These are phyloP conservation scores for Earliella scabrosa DNA, from an alignment of 1,284 basidiomycete genomes.

Conservation along the genomic window DNA sequence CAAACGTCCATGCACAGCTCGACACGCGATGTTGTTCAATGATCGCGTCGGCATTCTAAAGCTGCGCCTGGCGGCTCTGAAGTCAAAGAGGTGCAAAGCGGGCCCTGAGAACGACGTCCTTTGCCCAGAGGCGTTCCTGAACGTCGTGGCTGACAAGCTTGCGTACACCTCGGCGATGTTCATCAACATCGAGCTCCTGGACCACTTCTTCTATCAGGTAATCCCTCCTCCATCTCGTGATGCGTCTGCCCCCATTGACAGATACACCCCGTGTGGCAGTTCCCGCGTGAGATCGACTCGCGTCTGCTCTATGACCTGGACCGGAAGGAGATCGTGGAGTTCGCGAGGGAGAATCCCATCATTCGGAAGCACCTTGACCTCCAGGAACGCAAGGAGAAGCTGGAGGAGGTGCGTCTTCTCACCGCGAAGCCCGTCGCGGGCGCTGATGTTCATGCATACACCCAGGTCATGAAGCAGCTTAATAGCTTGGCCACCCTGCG, in stretches of 20 bases:
- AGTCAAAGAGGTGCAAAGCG: conserved; percentile 84
- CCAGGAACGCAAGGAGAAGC: conserved; percentile 95
- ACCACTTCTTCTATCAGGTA: conserved; percentile 98
- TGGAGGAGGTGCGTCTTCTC: conserved; percentile 77
- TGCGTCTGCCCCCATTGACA: conserved; percentile 1
- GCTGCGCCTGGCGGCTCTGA: conserved; percentile 82
- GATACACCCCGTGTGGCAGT: conserved; percentile 52
- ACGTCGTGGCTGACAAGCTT: conserved; percentile 96
- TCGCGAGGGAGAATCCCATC: conserved; percentile 93
- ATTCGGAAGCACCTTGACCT: conserved; percentile 91
- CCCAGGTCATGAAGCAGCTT: conserved; percentile 87
- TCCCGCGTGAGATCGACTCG: conserved; percentile 98
- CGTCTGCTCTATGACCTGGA: conserved; percentile 91
- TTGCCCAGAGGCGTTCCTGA: conserved; percentile 97
- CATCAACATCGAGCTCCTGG: conserved; percentile 96
- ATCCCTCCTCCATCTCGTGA: background rate
- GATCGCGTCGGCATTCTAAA: conserved; percentile 86
- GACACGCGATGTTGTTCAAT: conserved; percentile 87
- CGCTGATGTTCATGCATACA: conserved; percentile 1
- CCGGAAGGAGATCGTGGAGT: conserved; percentile 82
- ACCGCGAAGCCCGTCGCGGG: background rate
- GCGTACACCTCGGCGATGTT: conserved; percentile 98
- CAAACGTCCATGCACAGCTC: conserved; percentile 56
- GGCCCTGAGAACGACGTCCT: conserved; percentile 88
- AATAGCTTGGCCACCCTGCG: conserved; percentile 86